Evolutionary conservation across 371 early-diverging fungal genomes (phyloP), one percentile per base, ranked within the genome.

Genomic region (Lichtheimia hyalospora): DNA sequence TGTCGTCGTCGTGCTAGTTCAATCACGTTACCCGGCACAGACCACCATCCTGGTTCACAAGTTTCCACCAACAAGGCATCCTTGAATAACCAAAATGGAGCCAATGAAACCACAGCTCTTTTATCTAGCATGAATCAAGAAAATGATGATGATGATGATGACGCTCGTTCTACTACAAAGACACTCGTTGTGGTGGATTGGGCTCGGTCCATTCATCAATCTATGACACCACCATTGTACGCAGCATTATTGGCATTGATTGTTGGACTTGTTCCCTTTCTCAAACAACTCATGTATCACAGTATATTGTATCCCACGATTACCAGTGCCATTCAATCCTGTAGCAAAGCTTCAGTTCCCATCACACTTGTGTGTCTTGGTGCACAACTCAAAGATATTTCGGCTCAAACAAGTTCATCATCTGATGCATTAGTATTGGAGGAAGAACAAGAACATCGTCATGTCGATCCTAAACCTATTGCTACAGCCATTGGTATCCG

Each of bases 301-400:
- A 67, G 81, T 0, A 74, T 80, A 52, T 56, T 88, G 5, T 80
- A 84, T 53, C 69, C 85, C 13, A 68, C 87, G 5, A 54, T 89
- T 52, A 79, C 87, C 18, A 68, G 70, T 14, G 86, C 89, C 0
- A 77, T 91, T 21, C 84, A 87, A 52, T 72, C 80, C 41, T 89
- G 89, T 62, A 86, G 89, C 27, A 76, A 75, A 34, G 83, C 87
- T 8, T 82, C 89, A 6, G 87, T 91, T n/a, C 91, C 91, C 3
- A 72, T 89, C 56, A 82, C 87, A 20, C 67, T 91, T 25, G 68
- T 89, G 8, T 87, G 88, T 57, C 77, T 91, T 1, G 91, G 91
- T 15, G 84, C 89, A 15, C 89, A 91, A 63, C 68, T 91, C 24
- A 63, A 69, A 8, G 52, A 40, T 16, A 61, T 61, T 28, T 34